phyloP scores from a whole-genome alignment of 2,329 filamentous ascomycete species.

The Cercospora beticola region DNA sequence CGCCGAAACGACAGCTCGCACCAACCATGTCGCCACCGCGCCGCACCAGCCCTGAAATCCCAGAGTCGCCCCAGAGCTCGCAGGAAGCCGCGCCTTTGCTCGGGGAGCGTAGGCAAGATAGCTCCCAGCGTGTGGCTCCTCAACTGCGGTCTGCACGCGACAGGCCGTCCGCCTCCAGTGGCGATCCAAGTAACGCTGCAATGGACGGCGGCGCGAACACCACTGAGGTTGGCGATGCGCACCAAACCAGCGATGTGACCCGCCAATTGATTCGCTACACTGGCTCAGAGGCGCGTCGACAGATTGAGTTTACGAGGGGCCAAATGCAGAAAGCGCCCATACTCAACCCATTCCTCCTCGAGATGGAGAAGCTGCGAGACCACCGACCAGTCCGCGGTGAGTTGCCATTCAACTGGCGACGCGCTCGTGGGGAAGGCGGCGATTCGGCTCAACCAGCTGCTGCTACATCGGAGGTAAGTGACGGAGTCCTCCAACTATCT shows the following conservation, averaged over 20 bases:
- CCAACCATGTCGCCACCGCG: neutral
- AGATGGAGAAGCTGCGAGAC: conserved; percentile 11
- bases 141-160: neutral
- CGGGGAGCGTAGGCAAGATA: too few relatives aligned
- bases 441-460: neutral
- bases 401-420: conserved; percentile 11
- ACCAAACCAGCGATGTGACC: neutral
- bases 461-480: neutral
- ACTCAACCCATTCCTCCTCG: conserved; percentile 6
- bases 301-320: neutral
- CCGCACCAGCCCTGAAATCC: neutral
- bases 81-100: too few relatives aligned
- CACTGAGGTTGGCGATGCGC: neutral
- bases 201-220: too few relatives aligned
- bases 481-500: neutral
- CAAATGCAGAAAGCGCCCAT: neutral
- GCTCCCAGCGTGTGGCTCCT: neutral
- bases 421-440: neutral
- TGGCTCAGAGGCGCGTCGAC: neutral
- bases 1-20: neutral
- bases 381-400: neutral
- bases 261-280: neutral
- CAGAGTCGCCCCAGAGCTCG: neutral
- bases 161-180: too few relatives aligned
- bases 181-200: too few relatives aligned